These are phyloP conservation scores for Cnidoscolus chayamansa DNA, from an alignment of 441 rosid genomes.

Conservation along the genomic window DNA sequence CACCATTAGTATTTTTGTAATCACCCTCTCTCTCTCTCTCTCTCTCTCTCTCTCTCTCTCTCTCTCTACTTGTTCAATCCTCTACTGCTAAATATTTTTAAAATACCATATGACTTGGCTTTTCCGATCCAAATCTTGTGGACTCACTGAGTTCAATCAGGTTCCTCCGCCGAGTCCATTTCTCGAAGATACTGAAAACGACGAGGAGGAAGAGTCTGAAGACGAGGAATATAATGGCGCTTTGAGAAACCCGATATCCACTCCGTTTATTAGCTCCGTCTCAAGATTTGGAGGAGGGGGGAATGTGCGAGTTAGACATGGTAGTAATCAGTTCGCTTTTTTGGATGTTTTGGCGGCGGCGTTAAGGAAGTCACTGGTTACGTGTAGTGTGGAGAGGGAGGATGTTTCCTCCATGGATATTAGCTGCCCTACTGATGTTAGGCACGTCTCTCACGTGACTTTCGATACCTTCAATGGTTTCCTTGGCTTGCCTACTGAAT, in stretches of 20 bases:
- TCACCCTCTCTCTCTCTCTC: no score
- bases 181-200: slow-evolving; percentile 14
- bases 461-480: slow-evolving; percentile 89
- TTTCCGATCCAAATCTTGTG: slow-evolving; percentile 76
- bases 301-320: slow-evolving; percentile 13
- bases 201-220: slow-evolving; percentile 21
- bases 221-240: slow-evolving; percentile 22
- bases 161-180: slow-evolving; percentile 35
- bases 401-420: slow-evolving; percentile 65
- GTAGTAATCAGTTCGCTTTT: slow-evolving; percentile 42
- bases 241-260: slow-evolving; percentile 40
- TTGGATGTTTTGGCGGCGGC: slow-evolving; percentile 65
- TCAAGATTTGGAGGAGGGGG: slow-evolving; percentile 24
- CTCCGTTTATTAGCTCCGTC: slow-evolving; percentile 47
- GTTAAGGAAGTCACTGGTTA: slow-evolving; percentile 73
- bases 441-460: slow-evolving; percentile 90
- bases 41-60: background rate
- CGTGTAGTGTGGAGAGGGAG: slow-evolving; percentile 66
- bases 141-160: slow-evolving; percentile 41
- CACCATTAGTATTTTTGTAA: background rate
- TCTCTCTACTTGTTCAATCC: background rate
- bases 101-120: slow-evolving; percentile 49
- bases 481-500: slow-evolving; percentile 87
- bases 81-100: background rate
- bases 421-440: slow-evolving; percentile 87